Conservation (phyloP, 192 early-diverging fungal genomes). For the Entomortierella lignicola region DNA sequence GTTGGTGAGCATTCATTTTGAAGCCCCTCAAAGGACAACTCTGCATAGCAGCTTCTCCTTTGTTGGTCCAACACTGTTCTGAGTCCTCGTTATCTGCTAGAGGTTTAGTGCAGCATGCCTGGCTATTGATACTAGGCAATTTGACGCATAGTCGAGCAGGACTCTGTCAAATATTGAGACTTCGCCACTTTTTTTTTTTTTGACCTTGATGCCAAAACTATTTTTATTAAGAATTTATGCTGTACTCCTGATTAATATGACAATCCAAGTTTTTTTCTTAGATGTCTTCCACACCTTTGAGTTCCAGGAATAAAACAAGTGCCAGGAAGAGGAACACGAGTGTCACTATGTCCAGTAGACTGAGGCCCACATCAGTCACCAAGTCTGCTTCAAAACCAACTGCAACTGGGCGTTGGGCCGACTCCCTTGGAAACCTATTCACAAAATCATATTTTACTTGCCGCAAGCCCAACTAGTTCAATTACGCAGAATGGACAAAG, state of each 20-base stretch:
- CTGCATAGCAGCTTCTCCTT: slow-evolving; percentile 22
- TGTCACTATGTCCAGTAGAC: neutral
- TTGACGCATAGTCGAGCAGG: slow-evolving; percentile 34
- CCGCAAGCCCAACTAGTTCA: slow-evolving; percentile 6
- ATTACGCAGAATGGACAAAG: slow-evolving; percentile 10
- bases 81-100: slow-evolving; percentile 31
- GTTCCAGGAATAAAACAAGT: too few species aligned
- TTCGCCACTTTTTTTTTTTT: slow-evolving; percentile 20
- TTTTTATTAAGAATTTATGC: neutral
- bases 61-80: slow-evolving; percentile 23
- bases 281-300: too few species aligned
- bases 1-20: slow-evolving; percentile 26
- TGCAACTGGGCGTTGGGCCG: slow-evolving; percentile 5
- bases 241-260: too few species aligned
- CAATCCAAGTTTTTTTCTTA: too few species aligned
- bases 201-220: slow-evolving; percentile 2
- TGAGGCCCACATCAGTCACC: too few species aligned
- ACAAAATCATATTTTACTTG: slow-evolving; percentile 17
- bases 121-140: slow-evolving; percentile 20
- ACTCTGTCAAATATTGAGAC: slow-evolving; percentile 31
- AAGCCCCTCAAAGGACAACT: slow-evolving; percentile 27
- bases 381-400: too few species aligned
- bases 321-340: too few species aligned
- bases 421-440: slow-evolving; percentile 9
- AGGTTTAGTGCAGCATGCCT: slow-evolving; percentile 18